A percentile compares a stretch with the other conserved stretches of the same genome.
These are phyloP conservation scores for Rhizomucor pusillus DNA, from an alignment of 371 early-diverging fungal genomes.

Conservation along the genomic window DNA sequence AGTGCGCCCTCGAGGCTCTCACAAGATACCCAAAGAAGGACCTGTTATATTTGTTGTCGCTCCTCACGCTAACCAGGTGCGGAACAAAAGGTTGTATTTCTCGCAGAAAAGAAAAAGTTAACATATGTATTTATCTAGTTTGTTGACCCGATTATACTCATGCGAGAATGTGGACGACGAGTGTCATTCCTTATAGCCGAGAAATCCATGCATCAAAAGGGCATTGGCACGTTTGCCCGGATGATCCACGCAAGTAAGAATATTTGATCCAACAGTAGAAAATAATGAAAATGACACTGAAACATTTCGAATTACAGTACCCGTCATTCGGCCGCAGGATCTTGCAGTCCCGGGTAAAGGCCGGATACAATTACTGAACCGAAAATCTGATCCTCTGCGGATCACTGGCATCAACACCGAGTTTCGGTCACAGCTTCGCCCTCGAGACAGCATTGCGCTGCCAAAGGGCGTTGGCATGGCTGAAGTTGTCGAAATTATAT, in stretches of 20 bases:
- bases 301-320: conserved; percentile 49
- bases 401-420: conserved; percentile 64
- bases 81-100: neutral
- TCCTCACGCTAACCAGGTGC: conserved; percentile 94
- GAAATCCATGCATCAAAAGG: conserved; percentile 82
- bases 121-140: conserved; percentile 53
- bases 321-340: conserved; percentile 89
- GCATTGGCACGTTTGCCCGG: conserved; percentile 79
- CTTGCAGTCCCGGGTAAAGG: conserved; percentile 68
- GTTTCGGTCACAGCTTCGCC: conserved; percentile 64
- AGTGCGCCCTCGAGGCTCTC: conserved; percentile 82
- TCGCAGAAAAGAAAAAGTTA: neutral
- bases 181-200: conserved; percentile 88
- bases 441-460: conserved; percentile 55
- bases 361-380: conserved; percentile 57
- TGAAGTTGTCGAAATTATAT: conserved; percentile 68
- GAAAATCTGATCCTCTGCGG: conserved; percentile 57
- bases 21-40: conserved; percentile 82
- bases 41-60: conserved; percentile 94
- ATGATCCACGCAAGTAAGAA: conserved; percentile 67
- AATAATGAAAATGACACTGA: neutral
- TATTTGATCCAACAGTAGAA: neutral
- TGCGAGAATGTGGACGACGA: conserved; percentile 75
- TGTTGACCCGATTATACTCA: conserved; percentile 89
- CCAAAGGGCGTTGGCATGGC: conserved; percentile 54